Percentiles rank a stretch among this genome's conserved stretches.
These are phyloP conservation scores for Cunninghamia lanceolata DNA, from an alignment of 75 land plant genomes.

Conservation along the genomic window DNA sequence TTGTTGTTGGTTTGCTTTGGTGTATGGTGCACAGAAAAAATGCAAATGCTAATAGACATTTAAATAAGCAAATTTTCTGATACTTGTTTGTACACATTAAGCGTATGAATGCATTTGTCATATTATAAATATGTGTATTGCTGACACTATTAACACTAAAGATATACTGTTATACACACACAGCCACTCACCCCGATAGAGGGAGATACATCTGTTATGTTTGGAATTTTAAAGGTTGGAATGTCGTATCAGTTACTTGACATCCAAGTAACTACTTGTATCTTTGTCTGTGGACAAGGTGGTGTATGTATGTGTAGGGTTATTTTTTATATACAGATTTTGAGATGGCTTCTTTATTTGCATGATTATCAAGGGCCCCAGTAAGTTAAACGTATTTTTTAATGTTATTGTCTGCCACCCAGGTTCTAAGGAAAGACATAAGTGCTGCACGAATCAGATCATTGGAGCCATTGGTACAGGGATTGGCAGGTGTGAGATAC, in stretches of 20 bases:
- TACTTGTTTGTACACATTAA: not conserved
- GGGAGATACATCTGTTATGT: too few species aligned
- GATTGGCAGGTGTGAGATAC: conserved; percentile 73
- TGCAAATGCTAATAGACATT: not conserved
- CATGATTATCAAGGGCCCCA: too few species aligned
- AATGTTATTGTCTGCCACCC: not conserved
- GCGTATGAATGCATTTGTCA: not conserved
- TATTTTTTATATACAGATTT: too few species aligned
- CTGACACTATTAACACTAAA: not conserved
- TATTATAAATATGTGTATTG: not conserved
- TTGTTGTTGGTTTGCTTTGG: not conserved
- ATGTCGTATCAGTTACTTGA: not conserved
- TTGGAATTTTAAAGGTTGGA: not conserved
- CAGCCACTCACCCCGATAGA: not conserved
- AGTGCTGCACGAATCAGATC: conserved; percentile 69
- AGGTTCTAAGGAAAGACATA: conserved; percentile 81
- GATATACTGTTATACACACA: too few species aligned
- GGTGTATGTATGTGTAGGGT: too few species aligned
- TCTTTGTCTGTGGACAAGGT: too few species aligned
- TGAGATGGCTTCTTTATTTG: too few species aligned
- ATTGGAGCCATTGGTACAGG: conserved; percentile 65
- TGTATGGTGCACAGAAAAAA: not conserved
- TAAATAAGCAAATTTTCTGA: not conserved
- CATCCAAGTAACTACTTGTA: too few species aligned
- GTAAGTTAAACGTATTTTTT: too few species aligned